phyloP scores from a whole-genome alignment of 1,284 basidiomycete genomes.

The Irpex lacteus region DNA sequence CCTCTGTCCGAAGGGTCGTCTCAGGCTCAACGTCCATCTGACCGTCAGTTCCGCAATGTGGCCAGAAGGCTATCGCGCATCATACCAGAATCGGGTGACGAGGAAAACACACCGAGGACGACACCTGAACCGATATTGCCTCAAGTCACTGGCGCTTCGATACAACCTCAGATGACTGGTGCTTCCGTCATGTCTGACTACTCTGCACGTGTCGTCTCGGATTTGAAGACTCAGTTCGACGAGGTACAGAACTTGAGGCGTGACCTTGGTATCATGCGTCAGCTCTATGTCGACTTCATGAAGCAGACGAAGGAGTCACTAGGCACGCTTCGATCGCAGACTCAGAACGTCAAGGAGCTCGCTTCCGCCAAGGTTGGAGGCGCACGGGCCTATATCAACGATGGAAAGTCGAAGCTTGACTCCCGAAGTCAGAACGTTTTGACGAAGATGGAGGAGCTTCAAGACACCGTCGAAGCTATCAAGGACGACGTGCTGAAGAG shows the following conservation, averaged over 20 bases:
- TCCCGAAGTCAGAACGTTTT: constrained; percentile 85
- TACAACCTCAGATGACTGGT: constrained; percentile 74
- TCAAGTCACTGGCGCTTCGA: constrained; percentile 64
- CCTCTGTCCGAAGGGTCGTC: constrained; percentile 59
- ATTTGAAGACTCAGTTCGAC: constrained; percentile 90
- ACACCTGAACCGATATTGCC: constrained; percentile 39
- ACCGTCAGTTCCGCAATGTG: constrained; percentile 67
- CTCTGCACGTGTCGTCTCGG: constrained; percentile 67
- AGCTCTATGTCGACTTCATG: constrained; percentile 93
- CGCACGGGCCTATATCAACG: constrained; percentile 86
- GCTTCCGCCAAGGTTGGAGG: constrained; percentile 84
- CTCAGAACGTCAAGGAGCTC: constrained; percentile 82
- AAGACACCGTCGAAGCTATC: constrained; percentile 89
- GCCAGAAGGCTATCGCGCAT: constrained; percentile 70
- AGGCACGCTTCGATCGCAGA: constrained; percentile 73
- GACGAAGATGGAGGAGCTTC: constrained; percentile 91
- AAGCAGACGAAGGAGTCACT: constrained; percentile 87
- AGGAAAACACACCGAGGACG: constrained; percentile 25
- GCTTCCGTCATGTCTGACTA: constrained; percentile 71
- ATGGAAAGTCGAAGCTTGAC: constrained; percentile 90
- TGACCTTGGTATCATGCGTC: constrained; percentile 91
- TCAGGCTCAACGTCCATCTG: constrained; percentile 60
- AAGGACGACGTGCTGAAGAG: constrained; percentile 92
- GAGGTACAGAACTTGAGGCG: constrained; percentile 92
- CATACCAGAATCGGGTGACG: constrained; percentile 35